Conservation (phyloP, 805 yeast species). For the Ogataea ganodermae region DNA sequence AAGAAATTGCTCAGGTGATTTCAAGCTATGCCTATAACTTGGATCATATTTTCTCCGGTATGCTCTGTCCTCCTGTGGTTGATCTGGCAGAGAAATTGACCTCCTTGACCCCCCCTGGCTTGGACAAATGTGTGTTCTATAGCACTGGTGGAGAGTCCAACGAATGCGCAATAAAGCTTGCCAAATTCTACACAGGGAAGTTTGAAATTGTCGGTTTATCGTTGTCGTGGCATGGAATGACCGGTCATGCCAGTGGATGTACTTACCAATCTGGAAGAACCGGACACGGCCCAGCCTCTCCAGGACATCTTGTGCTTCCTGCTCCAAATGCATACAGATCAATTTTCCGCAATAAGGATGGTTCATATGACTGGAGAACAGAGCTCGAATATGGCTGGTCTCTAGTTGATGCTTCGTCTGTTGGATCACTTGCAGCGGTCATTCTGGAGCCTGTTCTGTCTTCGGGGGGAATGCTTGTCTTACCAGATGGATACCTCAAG, state of each 20-base stretch:
- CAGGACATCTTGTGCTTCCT: slow-evolving; percentile 31
- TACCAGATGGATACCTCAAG: slow-evolving; percentile 34
- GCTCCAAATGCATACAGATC: slow-evolving; percentile 33
- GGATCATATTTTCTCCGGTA: slow-evolving; percentile 31
- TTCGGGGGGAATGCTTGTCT: slow-evolving; percentile 54
- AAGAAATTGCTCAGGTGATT: slow-evolving; percentile 29
- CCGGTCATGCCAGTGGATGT: slow-evolving; percentile 29
- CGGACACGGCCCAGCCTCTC: slow-evolving; percentile 32
- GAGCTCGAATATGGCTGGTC: slow-evolving; percentile 32
- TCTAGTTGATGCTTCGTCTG: slow-evolving; percentile 29
- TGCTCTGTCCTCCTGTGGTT: slow-evolving; percentile 33
- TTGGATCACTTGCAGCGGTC: slow-evolving; percentile 50
- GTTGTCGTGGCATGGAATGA: slow-evolving; percentile 35
- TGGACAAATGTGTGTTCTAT: slow-evolving; percentile 29
- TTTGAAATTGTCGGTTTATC: slow-evolving; percentile 33
- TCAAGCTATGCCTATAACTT: slow-evolving; percentile 24
- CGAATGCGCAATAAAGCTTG: slow-evolving; percentile 38
- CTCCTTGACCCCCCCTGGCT: slow-evolving; percentile 24
- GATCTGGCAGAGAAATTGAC: slow-evolving; percentile 33
- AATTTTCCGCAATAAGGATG: slow-evolving; percentile 30
- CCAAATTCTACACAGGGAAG: slow-evolving; percentile 30
- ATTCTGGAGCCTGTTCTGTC: slow-evolving; percentile 55
- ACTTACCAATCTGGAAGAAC: slow-evolving; percentile 32
- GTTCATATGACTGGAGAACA: slow-evolving; percentile 33
- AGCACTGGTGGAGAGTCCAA: slow-evolving; percentile 38